A percentile compares a stretch with the other conserved stretches of the same genome.
Conservation (phyloP, 1,284 basidiomycete genomes). For the Phellinidium pouzarii region DNA sequence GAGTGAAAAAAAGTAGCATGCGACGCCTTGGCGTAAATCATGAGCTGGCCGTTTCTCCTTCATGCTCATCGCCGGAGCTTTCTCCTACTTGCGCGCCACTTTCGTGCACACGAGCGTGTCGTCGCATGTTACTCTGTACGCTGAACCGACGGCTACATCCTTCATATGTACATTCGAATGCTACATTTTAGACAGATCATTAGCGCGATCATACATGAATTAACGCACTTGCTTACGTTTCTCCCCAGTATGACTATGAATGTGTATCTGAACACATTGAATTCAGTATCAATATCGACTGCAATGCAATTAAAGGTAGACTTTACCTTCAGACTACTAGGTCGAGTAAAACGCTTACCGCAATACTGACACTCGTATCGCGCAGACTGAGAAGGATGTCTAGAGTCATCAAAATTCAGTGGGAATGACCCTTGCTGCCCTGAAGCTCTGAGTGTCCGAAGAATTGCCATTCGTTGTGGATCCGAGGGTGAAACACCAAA, state of each 20-base stretch:
- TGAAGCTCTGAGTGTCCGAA: conserved; percentile 10
- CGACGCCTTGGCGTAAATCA: background rate
- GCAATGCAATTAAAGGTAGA: background rate
- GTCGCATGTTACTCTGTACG: conserved; percentile 82
- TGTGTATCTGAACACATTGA: conserved; percentile 53
- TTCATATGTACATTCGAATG: conserved; percentile 68
- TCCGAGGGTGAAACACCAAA: conserved; percentile 4
- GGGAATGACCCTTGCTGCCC: conserved; percentile 9
- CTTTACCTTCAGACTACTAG: conserved; percentile 71
- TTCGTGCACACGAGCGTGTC: conserved; percentile 71
- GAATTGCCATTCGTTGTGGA: conserved; percentile 15
- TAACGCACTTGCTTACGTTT: conserved; percentile 52
- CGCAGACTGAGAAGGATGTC: conserved; percentile 27
- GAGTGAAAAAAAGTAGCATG: background rate
- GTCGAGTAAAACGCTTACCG: conserved; percentile 73
- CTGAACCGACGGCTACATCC: conserved; percentile 76
- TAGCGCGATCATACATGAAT: conserved; percentile 6
- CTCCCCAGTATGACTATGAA: conserved; percentile 80
- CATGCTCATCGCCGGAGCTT: conserved; percentile 40
- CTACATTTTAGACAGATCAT: conserved; percentile 32
- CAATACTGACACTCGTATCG: conserved; percentile 77
- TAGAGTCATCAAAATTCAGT: conserved; percentile 21
- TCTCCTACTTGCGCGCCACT: conserved; percentile 32
- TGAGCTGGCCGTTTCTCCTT: conserved; percentile 26
- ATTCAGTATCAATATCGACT: background rate